Evolutionary conservation across 1,284 basidiomycete species (phyloP).

Genomic region (Rhodotorula sp.): DNA sequence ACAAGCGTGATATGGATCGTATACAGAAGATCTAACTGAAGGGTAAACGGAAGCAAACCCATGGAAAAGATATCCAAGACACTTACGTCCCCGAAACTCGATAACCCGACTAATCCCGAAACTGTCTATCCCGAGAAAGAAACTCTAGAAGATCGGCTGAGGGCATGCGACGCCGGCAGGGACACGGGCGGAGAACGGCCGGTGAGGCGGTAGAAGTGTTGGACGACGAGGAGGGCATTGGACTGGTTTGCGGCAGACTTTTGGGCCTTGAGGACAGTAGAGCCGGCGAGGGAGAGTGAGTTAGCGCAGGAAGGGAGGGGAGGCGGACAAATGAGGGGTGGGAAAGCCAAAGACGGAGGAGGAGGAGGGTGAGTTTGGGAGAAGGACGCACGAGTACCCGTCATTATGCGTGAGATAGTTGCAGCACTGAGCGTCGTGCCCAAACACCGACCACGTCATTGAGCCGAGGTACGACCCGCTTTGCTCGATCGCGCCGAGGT

Average conservation of each 20-base stretch:
- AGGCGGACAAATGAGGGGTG: no score
- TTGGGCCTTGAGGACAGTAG: slow-evolving; percentile 37
- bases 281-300: neutral
- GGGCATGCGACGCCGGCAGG: slow-evolving; percentile 25
- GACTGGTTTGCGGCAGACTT: slow-evolving; percentile 9
- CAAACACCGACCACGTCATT: slow-evolving; percentile 31
- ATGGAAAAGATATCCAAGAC: neutral
- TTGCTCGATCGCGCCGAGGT: slow-evolving; percentile 15
- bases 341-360: neutral
- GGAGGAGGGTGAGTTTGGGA: neutral
- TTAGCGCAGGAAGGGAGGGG: neutral
- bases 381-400: neutral
- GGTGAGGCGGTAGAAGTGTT: slow-evolving; percentile 17
- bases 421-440: slow-evolving; percentile 34
- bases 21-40: no score
- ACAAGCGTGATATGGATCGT: no score
- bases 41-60: no score
- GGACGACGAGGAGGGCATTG: slow-evolving; percentile 23
- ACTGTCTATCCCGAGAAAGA: neutral
- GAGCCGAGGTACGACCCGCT: slow-evolving; percentile 9
- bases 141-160: slow-evolving; percentile 30
- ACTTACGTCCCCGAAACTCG: neutral
- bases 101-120: neutral
- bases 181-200: slow-evolving; percentile 11
- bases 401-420: slow-evolving; percentile 30